Base-by-base conservation (phyloP, 164 flowering plant genomes). In the Berberis thunbergii region DNA sequence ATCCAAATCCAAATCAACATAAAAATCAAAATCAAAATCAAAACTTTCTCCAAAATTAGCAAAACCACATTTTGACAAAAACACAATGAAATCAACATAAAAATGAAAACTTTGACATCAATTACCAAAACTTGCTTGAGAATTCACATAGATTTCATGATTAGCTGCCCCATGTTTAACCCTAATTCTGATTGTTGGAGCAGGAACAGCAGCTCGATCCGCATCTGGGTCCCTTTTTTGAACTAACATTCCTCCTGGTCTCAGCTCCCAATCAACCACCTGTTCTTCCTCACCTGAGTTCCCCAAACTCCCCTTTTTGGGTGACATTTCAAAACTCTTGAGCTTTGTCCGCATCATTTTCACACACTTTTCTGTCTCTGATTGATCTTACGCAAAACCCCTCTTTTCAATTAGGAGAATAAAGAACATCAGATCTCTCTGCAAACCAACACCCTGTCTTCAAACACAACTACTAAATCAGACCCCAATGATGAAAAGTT, bases 171-270 rank as follows among this genome's bases (percentile, higher is more conserved):
- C 89, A 66, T 89, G 79, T 41, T 91, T 91, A 63, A 95, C 97
- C 73, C 89, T 77, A 53, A 91, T 84, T 66, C 86, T 75, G 60
- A 95, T 85, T 2, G 83, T 79, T 8, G 95, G 93, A 10, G 83
- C 77, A 3, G 85, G 85, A 4, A 62, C 54, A 1, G 81, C 26
- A 64, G 52, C 67, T 38, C 69, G 76, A 61, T 89, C 91, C 4
- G 82, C 73, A 42, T 82, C 91, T 7, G 75, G 71, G 38, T 63
- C 67, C 4, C 99, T 70, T 69, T 75, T 88, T 91, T 95, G 99
- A 0, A 95, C 99, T 70, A 95, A 67, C 99, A 95, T 95, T 64
- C 99, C 99, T 42, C 97, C 88, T 1, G 99, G 97, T 65, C 99
- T 70, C 7, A 94, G 46, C 80, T 94, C 99, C 95, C 97, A 91